Conservation (phyloP, 1,139 yeast species). For the Hansenula lynferdii region DNA sequence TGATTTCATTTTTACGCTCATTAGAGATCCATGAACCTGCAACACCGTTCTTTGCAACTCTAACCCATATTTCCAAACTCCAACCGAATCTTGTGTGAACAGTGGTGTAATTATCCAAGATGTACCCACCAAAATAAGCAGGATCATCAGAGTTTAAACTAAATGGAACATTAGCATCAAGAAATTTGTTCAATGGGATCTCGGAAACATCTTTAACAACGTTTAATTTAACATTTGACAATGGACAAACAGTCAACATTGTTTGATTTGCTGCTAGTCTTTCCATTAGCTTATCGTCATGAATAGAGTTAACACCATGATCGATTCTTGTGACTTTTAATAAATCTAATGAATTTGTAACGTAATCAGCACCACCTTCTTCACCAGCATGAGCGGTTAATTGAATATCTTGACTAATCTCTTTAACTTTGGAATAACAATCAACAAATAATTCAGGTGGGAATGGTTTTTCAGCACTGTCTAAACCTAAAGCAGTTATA, state of each 20-base stretch:
- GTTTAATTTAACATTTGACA: constrained; percentile 68
- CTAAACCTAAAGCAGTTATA: constrained; percentile 71
- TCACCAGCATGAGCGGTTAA: constrained; percentile 88
- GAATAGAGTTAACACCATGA: constrained; percentile 66
- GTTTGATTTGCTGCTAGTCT: constrained; percentile 49
- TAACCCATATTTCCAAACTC: constrained; percentile 50
- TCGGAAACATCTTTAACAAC: constrained; percentile 65
- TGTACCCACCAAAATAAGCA: constrained; percentile 81
- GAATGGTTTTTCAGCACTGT: constrained; percentile 70
- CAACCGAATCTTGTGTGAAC: constrained; percentile 65
- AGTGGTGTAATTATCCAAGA: constrained; percentile 64
- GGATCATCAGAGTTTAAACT: constrained; percentile 83
- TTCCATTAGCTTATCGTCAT: constrained; percentile 46
- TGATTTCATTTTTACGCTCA: constrained; percentile 44
- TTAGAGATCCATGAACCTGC: constrained; percentile 66
- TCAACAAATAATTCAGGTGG: constrained; percentile 65
- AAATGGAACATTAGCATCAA: constrained; percentile 63
- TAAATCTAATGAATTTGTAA: constrained; percentile 48
- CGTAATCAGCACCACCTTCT: constrained; percentile 71
- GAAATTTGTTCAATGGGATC: constrained; percentile 55
- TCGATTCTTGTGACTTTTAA: constrained; percentile 70
- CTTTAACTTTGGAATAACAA: constrained; percentile 47
- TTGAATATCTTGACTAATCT: constrained; percentile 43
- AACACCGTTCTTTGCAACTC: constrained; percentile 54
- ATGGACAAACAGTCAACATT: constrained; percentile 68